phyloP scores from a whole-genome alignment of 169 alveolate species.

The Plasmodium relictum region DNA sequence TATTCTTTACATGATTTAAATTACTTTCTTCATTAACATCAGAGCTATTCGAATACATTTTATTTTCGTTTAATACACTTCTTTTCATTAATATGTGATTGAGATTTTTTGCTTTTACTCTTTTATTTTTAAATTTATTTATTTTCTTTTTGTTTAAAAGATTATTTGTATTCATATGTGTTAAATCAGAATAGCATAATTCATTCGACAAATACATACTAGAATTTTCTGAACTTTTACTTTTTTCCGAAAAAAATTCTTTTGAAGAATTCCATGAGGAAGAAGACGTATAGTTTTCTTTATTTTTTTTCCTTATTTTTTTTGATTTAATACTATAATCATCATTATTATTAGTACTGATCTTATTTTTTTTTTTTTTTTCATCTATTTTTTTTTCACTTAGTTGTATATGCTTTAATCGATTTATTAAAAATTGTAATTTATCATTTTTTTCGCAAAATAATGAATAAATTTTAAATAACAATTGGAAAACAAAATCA shows the following conservation, averaged over 20 bases:
- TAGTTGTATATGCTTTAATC: not conserved
- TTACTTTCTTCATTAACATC: not conserved
- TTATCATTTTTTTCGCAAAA: constrained; percentile 57
- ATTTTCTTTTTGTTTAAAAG: not conserved
- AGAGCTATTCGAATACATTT: not conserved
- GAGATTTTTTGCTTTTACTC: not conserved
- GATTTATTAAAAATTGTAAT: constrained; percentile 20
- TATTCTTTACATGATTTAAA: not conserved
- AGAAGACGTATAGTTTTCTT: not conserved
- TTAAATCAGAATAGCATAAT: constrained; percentile 41
- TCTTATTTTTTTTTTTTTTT: constrained; percentile 2
- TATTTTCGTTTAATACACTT: constrained; percentile 9
- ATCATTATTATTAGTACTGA: not conserved
- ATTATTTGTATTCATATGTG: constrained; percentile 58
- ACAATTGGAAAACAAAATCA: constrained; percentile 33
- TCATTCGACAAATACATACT: constrained; percentile 28
- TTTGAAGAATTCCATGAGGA: not conserved
- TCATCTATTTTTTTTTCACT: constrained; percentile 15
- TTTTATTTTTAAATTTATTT: constrained; percentile 13
- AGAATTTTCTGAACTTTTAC: not conserved
- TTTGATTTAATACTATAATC: not conserved
- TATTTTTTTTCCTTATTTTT: constrained; percentile 2
- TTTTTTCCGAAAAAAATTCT: not conserved
- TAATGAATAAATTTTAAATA: constrained; percentile 9
- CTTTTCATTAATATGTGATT: constrained; percentile 10